Percentiles rank a stretch among this genome's conserved stretches.
Evolutionary conservation across 1,139 yeast genomes (phyloP).

Genomic region (Kluyveromyces sp.): DNA sequence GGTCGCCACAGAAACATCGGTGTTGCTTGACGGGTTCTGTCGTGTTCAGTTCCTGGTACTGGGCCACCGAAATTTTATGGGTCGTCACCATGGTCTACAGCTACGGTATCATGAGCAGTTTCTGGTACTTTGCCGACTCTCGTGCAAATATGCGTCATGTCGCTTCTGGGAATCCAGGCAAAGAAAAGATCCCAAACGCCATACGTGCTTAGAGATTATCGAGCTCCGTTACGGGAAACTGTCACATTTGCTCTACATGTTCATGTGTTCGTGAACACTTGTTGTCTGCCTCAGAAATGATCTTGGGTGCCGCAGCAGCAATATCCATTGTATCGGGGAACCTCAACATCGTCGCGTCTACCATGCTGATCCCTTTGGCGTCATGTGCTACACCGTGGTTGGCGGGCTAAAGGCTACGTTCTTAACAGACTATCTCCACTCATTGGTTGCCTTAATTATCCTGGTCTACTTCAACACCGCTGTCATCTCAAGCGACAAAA

Average conservation of each 20-base stretch:
- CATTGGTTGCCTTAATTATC: slow-evolving; percentile 17
- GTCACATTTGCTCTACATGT: slow-evolving; percentile 31
- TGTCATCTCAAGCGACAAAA: slow-evolving; percentile 21
- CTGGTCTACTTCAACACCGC: slow-evolving; percentile 16
- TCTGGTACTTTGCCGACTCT: slow-evolving; percentile 13
- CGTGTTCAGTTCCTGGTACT: slow-evolving; percentile 36
- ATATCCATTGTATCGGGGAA: slow-evolving; percentile 31
- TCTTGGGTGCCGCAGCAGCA: slow-evolving; percentile 39
- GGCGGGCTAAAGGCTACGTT: slow-evolving; percentile 50
- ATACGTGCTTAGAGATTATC: slow-evolving; percentile 28
- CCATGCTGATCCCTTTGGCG: slow-evolving; percentile 45
- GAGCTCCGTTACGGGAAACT: slow-evolving; percentile 41
- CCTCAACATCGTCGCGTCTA: slow-evolving; percentile 43
- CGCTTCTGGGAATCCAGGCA: slow-evolving; percentile 11
- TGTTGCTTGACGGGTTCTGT: slow-evolving; percentile 35
- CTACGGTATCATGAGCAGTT: slow-evolving; percentile 12
- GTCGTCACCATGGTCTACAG: slow-evolving; percentile 19
- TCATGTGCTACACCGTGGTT: slow-evolving; percentile 41
- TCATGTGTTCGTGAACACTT: slow-evolving; percentile 32
- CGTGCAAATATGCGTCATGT: slow-evolving; percentile 12
- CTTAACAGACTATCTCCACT: slow-evolving; percentile 33
- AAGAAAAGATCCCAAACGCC: slow-evolving; percentile 12
- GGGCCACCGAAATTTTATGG: slow-evolving; percentile 38
- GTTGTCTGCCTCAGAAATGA: slow-evolving; percentile 33
- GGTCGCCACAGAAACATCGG: slow-evolving; percentile 36